Percentiles rank a stretch among this genome's conserved stretches.
These are phyloP conservation scores for Pestalotiopsis sp. DNA, from an alignment of 2,329 filamentous ascomycete species.

Conservation along the genomic window DNA sequence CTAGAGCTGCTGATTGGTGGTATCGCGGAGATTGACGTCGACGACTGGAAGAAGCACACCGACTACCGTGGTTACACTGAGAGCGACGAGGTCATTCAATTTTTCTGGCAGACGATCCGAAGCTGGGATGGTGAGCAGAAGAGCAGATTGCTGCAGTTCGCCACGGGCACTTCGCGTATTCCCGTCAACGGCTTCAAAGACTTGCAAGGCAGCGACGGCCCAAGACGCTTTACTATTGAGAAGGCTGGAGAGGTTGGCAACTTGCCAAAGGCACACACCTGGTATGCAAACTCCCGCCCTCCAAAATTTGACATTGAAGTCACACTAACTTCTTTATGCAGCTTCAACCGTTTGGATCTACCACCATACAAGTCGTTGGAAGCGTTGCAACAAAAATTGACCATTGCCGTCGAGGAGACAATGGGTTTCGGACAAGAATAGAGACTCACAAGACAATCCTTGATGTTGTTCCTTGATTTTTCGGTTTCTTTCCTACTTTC, in stretches of 20 bases:
- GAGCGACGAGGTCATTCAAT: slow-evolving; percentile 93
- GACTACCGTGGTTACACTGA: slow-evolving; percentile 99
- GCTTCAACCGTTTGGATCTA: slow-evolving; percentile 96
- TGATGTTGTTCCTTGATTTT: not conserved
- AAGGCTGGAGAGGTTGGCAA: slow-evolving; percentile 92
- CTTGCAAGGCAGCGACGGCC: slow-evolving; percentile 94
- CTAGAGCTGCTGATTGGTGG: slow-evolving; percentile 94
- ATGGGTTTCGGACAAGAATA: slow-evolving; percentile 99
- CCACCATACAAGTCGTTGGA: slow-evolving; percentile 92
- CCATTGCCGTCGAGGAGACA: slow-evolving; percentile 97
- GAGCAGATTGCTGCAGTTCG: slow-evolving; percentile 92
- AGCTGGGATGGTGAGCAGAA: slow-evolving; percentile 99
- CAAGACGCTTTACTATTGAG: slow-evolving; percentile 94
- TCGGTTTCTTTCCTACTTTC: not conserved
- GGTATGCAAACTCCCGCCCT: slow-evolving; percentile 60
- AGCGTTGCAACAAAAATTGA: slow-evolving; percentile 83
- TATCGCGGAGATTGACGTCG: slow-evolving; percentile 99
- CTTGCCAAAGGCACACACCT: slow-evolving; percentile 95
- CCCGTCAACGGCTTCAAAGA: slow-evolving; percentile 99
- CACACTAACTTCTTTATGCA: slow-evolving; percentile 38
- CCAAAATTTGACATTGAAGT: not conserved
- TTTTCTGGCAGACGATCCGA: slow-evolving; percentile 98
- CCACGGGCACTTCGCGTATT: slow-evolving; percentile 95
- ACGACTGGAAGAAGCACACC: slow-evolving; percentile 99
- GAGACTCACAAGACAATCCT: not conserved